phyloP scores from a whole-genome alignment of 2,329 filamentous ascomycete genomes.

The Clarireedia paspali region DNA sequence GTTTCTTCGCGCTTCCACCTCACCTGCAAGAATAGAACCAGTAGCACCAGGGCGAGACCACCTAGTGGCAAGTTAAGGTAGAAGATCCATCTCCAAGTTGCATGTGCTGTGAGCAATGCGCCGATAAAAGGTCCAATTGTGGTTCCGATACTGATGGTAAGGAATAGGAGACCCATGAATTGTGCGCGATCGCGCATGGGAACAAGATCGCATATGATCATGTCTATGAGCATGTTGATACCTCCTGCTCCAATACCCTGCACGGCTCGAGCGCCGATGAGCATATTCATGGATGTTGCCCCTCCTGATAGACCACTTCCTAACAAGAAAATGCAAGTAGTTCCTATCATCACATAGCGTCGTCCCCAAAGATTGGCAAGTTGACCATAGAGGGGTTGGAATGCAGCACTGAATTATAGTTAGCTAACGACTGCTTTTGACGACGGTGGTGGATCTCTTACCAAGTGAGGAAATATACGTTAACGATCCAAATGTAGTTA shows the following conservation, averaged over 20 bases:
- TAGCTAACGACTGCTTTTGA: no score
- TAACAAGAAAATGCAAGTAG: conserved; percentile 40
- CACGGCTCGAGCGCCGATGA: conserved; percentile 40
- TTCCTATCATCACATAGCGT: conserved; percentile 33
- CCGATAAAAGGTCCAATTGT: conserved; percentile 33
- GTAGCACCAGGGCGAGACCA: conserved; percentile 7
- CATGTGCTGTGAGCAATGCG: conserved; percentile 33
- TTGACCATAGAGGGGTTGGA: conserved; percentile 33
- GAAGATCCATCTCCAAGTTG: conserved; percentile 32
- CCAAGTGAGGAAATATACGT: conserved; percentile 4
- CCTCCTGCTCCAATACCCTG: conserved; percentile 34
- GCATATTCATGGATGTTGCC: conserved; percentile 34
- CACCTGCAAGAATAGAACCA: conserved; percentile 11
- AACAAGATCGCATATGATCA: conserved; percentile 44
- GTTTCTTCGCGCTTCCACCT: background rate
- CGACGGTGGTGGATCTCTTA: background rate
- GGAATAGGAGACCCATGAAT: conserved; percentile 33
- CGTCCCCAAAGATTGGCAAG: conserved; percentile 45
- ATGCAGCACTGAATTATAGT: background rate
- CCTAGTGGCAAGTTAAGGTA: conserved; percentile 14
- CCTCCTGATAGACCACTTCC: conserved; percentile 46
- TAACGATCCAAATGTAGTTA: conserved; percentile 9
- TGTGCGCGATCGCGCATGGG: conserved; percentile 39
- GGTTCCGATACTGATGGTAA: conserved; percentile 35
- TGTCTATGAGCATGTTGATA: conserved; percentile 37